Evolutionary conservation across 345 rosid genomes (phyloP), one percentile per base, ranked within the genome.

Genomic region (Eucalyptus tenuipes): DNA sequence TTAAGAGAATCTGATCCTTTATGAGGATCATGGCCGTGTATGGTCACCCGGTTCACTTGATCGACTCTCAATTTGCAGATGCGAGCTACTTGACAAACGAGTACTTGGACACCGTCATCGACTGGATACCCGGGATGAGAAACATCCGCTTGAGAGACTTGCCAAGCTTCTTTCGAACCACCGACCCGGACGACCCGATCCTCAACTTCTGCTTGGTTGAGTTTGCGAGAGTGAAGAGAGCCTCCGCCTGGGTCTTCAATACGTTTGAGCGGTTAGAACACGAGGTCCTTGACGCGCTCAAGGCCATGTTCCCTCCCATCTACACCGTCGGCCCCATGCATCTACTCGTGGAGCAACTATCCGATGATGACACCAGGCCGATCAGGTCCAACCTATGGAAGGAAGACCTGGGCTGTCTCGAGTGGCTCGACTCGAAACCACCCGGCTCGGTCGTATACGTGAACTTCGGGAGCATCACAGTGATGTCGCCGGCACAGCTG

Each of bases 261-360:
- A 93, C 97, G 6, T 93, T 90, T n/a, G 91, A 92, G 48, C 92
- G 53, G 31, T 88, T 95, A n/a, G 97, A 95, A 24, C 90, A 89
- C 15, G 91, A 92, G 13, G 87, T 88, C 7, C 15, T 95, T 5
- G 47, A 55, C 5, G 90, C 94, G 11, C 89, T 94, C 13, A 86
- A 88, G 47, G 49, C 93, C 15, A 27, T 91, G n/a, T 86, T 92
- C 85, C 94, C 95, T 7, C 95, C 94, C 7, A 89, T 95, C 27
- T 89, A 90, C 82, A 9, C 93, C 13, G 40, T 94, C 31, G 95
- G 95, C 13, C 94, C 94, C 24, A 90, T 94, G 10, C 91, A 93
- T 11, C 93, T 92, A 13, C 89, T 88, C 24, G 29, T 53, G 64
- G 91, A 92, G 24, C 91, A 87, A 9, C 79, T 91, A 12, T 84